Conservation (phyloP, 345 rosid genomes). For the Eucalyptus erythrocorys region DNA sequence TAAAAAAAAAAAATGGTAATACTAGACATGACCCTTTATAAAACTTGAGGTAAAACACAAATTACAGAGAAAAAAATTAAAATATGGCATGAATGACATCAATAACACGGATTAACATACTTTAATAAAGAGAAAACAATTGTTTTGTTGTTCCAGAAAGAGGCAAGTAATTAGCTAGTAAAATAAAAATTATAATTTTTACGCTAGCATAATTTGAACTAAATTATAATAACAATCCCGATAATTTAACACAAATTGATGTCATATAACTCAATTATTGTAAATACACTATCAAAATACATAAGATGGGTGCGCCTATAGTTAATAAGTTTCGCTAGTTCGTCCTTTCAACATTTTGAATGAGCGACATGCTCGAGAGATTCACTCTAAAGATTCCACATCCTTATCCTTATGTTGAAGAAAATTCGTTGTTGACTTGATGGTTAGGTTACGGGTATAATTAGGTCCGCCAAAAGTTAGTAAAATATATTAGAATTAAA, state of each 20-base stretch:
- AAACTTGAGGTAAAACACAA: background rate
- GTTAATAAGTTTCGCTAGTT: background rate
- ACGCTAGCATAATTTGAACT: background rate
- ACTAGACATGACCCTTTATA: background rate
- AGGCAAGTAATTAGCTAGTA: background rate
- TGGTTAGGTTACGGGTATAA: background rate
- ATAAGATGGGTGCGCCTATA: accelerated
- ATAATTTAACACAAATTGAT: background rate
- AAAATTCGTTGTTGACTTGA: background rate
- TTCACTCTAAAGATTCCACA: background rate
- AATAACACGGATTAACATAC: background rate
- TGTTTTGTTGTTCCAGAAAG: background rate
- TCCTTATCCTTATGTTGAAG: background rate
- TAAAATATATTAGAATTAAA: no score
- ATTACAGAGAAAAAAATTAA: background rate
- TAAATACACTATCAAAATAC: background rate
- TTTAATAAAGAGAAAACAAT: background rate
- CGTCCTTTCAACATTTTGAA: background rate
- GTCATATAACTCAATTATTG: background rate
- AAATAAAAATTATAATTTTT: no score
- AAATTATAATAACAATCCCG: background rate
- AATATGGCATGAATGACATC: background rate
- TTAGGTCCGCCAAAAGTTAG: background rate
- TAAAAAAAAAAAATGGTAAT: background rate
- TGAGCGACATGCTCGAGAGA: background rate